Evolutionary conservation across 1,139 yeast species (phyloP).

Genomic region (Blastobotrys arbuscula): DNA sequence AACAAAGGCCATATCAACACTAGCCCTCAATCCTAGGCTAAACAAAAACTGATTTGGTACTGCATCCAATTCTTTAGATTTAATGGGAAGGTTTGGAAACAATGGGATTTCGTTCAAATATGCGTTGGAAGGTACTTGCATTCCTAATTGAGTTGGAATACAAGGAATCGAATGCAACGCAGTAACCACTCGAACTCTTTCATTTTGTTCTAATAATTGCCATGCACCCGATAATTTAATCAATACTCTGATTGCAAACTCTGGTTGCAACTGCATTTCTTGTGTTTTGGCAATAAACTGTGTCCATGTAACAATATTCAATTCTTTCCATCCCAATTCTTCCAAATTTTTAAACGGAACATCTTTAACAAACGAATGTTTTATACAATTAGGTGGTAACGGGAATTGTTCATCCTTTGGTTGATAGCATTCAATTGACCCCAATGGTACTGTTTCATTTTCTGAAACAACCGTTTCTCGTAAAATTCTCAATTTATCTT

Average conservation of each 20-base stretch:
- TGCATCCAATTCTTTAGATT: slow-evolving; percentile 24
- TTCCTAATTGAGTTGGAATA: slow-evolving; percentile 38
- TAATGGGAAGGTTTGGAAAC: slow-evolving; percentile 38
- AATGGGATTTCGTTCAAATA: slow-evolving; percentile 33
- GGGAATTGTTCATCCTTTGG: slow-evolving; percentile 29
- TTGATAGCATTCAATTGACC: slow-evolving; percentile 26
- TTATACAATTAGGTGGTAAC: slow-evolving; percentile 33
- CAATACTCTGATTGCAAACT: slow-evolving; percentile 29
- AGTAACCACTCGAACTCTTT: slow-evolving; percentile 16
- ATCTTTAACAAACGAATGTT: slow-evolving; percentile 23
- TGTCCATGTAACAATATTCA: slow-evolving; percentile 30
- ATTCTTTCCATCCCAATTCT: slow-evolving; percentile 29
- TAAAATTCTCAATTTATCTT: slow-evolving; percentile 14
- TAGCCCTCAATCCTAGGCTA: slow-evolving; percentile 35
- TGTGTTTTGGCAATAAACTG: slow-evolving; percentile 23
- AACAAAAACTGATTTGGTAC: slow-evolving; percentile 30
- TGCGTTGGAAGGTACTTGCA: slow-evolving; percentile 34
- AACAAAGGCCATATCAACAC: slow-evolving; percentile 39
- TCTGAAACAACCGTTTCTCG: slow-evolving; percentile 19
- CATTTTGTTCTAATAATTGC: slow-evolving; percentile 20
- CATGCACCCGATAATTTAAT: slow-evolving; percentile 28
- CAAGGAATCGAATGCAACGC: slow-evolving; percentile 28
- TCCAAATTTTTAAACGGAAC: slow-evolving; percentile 20
- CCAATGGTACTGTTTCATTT: slow-evolving; percentile 22
- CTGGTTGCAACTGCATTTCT: slow-evolving; percentile 23